Percentiles rank a stretch among this genome's conserved stretches.
Evolutionary conservation across 2,329 filamentous ascomycete genomes (phyloP).

Genomic region (Coleophoma eucalyptorum): DNA sequence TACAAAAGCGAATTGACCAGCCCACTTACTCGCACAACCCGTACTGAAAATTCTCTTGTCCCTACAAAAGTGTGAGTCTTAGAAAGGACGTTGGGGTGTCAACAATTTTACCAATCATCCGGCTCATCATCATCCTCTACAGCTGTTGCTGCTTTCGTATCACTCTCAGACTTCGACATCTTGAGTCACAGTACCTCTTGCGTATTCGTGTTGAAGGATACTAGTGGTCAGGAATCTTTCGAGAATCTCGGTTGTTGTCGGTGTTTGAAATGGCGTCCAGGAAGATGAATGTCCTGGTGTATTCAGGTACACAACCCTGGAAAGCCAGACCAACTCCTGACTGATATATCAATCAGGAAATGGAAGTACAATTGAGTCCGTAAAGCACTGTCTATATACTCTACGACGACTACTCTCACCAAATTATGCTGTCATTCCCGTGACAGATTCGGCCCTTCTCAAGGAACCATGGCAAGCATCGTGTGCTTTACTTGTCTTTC

Average conservation of each 20-base stretch:
- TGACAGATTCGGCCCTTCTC: conserved; percentile 73
- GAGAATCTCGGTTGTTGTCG: conserved; percentile 18
- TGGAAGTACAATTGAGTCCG: conserved; percentile 83
- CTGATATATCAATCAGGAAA: conserved; percentile 50
- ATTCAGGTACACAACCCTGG: conserved; percentile 61
- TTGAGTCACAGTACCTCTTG: background rate
- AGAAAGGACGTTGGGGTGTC: conserved; percentile 7
- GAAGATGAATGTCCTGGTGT: conserved; percentile 88
- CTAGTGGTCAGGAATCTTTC: conserved; percentile 4
- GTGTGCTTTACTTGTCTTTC: conserved; percentile 86
- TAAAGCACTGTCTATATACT: conserved; percentile 83
- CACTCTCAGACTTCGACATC: conserved; percentile 26
- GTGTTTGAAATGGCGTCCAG: conserved; percentile 51
- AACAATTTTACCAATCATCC: conserved; percentile 75
- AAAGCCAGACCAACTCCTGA: conserved; percentile 1
- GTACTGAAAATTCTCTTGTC: conserved; percentile 98
- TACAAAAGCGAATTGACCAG: conserved; percentile 3
- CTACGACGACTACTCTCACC: conserved; percentile 82
- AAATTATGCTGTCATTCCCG: conserved; percentile 87
- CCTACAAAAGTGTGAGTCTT: conserved; percentile 48
- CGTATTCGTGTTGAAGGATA: conserved; percentile 9
- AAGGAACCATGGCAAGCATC: conserved; percentile 89
- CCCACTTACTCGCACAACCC: conserved; percentile 73
- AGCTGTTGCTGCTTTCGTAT: conserved; percentile 25
- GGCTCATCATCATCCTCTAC: conserved; percentile 76